These are phyloP conservation scores for Helicocarpus griseus DNA, from an alignment of 2,329 filamentous ascomycete species.

Conservation along the genomic window DNA sequence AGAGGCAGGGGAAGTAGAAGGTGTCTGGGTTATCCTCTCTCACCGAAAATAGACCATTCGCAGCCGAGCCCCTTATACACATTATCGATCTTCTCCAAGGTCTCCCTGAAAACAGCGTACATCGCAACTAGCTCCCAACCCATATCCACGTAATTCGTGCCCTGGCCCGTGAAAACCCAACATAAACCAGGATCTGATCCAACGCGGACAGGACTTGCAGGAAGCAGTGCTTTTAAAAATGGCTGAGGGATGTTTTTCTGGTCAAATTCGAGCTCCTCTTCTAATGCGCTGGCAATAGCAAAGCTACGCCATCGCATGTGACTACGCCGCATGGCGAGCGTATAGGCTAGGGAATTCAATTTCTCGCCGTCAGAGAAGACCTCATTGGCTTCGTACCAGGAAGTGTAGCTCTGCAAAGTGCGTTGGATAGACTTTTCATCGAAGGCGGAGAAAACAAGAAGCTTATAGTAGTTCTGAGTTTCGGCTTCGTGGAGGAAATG, in stretches of 20 bases:
- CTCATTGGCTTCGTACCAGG: neutral
- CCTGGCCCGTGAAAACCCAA: constrained; percentile 15
- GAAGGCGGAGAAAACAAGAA: constrained; percentile 1
- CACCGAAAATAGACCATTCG: neutral
- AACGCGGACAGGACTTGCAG: neutral
- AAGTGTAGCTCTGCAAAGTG: neutral
- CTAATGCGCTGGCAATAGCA: constrained; percentile 2
- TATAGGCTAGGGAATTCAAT: constrained; percentile 9
- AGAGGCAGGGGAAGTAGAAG: neutral
- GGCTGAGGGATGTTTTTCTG: too few relatives aligned
- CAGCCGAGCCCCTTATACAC: neutral
- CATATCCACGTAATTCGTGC: constrained; percentile 14
- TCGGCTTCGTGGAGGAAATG: neutral
- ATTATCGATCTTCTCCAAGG: neutral
- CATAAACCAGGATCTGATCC: neutral
- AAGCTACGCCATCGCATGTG: constrained; percentile 5
- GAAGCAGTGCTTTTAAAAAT: neutral
- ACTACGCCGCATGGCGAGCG: constrained; percentile 8
- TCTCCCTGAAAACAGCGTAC: neutral
- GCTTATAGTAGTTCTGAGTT: neutral
- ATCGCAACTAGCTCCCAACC: constrained; percentile 10
- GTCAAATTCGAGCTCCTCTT: neutral
- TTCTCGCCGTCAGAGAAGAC: neutral
- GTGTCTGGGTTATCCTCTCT: neutral
- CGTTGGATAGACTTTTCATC: neutral